Evolutionary conservation across 768 basidiomycete genomes (phyloP), one percentile per base, ranked within the genome.

Genomic region (Trichaptum fuscoviolaceum): DNA sequence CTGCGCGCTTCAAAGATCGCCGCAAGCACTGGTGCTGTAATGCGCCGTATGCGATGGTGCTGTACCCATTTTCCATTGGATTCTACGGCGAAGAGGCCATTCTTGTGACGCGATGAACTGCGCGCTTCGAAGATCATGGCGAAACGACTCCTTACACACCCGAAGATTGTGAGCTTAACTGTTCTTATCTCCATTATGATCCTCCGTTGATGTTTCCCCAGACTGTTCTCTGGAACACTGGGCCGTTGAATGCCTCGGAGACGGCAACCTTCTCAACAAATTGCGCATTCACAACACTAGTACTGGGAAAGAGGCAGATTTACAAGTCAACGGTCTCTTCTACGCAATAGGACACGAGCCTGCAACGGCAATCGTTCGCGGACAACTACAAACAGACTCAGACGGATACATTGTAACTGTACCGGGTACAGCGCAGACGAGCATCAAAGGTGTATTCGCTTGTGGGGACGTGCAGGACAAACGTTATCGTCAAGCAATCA

Each of bases 401-500:
- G 96, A 98, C 66, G 97, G 97, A 6, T 99, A 99, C 78, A 95
- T 99, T 76, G 85, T 94, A 73, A 98, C 96, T 18, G 88, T 95
- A 2, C 96, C 97, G 1, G 97, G 97, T 8, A 98, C 96, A 10
- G 91, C 96, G 8, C 90, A 95, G 78, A 99, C 97, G 0, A 92
- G 88, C 63, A 88, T 99, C 67, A 92, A 88, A 76, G 97, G 96
- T 67, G 94, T 99, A n/a, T 99, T 95, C 75, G 97, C 97, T 0
- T 97, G 97, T 15, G 97, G 97, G 66, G 97, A 99, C 72, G 97
- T 99, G 0, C 96, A 99, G 79, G 96, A 99, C 74, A 98, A 97
- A 80, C 82, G 89, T 64, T 99, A 96, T 75, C 82, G 96, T 52
- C 97, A 99, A 78, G 97, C 96, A 12, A 92, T 95, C 74, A 95